Evolutionary conservation across 208 protist species (phyloP), one percentile per base, ranked within the genome.

Genomic region (Acanthamoeba culbertsoni): DNA sequence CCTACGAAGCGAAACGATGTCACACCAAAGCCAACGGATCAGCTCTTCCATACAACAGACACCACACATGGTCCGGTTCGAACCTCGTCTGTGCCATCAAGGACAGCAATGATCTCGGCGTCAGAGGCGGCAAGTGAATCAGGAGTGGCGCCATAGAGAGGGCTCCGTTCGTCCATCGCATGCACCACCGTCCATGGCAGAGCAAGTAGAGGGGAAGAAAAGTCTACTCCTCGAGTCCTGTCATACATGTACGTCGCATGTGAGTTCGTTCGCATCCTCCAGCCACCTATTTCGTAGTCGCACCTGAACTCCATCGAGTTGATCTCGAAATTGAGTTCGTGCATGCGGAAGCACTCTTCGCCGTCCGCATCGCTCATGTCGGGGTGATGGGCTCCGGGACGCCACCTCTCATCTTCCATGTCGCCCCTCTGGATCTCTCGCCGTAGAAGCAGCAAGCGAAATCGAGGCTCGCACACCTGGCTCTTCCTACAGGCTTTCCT

Each of bases 251-350:
- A 23, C 14, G 14, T 23, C 23, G 51, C 51, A 59, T 59, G n/a
- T n/a, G n/a, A n/a, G n/a, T n/a, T n/a, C n/a, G n/a, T n/a, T 55
- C 48, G 48, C 8, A 18, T 18, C 48, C 48, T 8, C 18, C 48
- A 55, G 48, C 48, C 48, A 55, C n/a, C n/a, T n/a, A n/a, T n/a
- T n/a, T n/a, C 4, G 16, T 10, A 2, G 7, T 51, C 68, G 68
- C 0, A 89, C 86, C 86, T 71, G 28, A 42, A n/a, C 40, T 75
- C 59, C 46, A 59, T 45, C 7, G 40, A 57, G 40, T 92, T 77
- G 14, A 92, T 33, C 55, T 92, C 86, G 73, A 43, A 92, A n/a
- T 92, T 92, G 12, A 92, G 86, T 43, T 92, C 86, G 42, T 92
- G 86, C 31, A 92, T 51, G 35, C 86, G 35, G 26, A 77, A 73